Conservation (phyloP, 2,329 filamentous ascomycete species). For the Apiospora saccharicola region DNA sequence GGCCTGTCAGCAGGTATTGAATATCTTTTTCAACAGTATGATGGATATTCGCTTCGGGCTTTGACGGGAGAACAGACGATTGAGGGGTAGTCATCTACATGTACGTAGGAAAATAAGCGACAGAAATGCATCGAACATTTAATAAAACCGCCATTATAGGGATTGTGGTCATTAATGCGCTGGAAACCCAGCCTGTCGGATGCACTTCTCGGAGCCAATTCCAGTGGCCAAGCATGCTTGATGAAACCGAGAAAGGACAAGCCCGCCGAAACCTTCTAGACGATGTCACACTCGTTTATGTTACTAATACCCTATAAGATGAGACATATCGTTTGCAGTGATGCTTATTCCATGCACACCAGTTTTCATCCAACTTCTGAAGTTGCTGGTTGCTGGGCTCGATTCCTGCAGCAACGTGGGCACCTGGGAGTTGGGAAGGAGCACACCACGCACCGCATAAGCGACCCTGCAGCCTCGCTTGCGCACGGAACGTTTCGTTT, state of each 20-base stretch:
- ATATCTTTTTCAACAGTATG: background rate
- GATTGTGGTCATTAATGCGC: background rate
- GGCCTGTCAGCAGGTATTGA: background rate
- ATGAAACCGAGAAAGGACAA: background rate
- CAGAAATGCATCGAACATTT: background rate
- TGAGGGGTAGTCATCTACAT: too few species aligned
- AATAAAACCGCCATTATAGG: background rate
- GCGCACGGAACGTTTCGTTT: conserved; percentile 24
- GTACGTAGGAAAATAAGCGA: background rate
- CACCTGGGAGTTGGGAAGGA: background rate
- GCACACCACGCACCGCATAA: background rate
- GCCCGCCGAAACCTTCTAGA: conserved; percentile 9
- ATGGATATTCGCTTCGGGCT: background rate
- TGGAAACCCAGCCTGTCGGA: background rate
- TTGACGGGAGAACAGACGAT: background rate
- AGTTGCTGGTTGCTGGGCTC: background rate
- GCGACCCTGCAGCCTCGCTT: conserved; percentile 21
- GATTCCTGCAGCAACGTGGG: background rate
- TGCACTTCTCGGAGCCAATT: conserved; percentile 1
- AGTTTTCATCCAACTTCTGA: background rate
- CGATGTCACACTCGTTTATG: conserved; percentile 13
- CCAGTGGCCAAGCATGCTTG: background rate
- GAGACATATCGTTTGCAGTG: background rate
- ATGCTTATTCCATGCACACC: background rate
- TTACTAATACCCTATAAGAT: background rate